phyloP scores from a whole-genome alignment of 2,329 filamentous ascomycete species.

The Pleurostoma richardsiae region DNA sequence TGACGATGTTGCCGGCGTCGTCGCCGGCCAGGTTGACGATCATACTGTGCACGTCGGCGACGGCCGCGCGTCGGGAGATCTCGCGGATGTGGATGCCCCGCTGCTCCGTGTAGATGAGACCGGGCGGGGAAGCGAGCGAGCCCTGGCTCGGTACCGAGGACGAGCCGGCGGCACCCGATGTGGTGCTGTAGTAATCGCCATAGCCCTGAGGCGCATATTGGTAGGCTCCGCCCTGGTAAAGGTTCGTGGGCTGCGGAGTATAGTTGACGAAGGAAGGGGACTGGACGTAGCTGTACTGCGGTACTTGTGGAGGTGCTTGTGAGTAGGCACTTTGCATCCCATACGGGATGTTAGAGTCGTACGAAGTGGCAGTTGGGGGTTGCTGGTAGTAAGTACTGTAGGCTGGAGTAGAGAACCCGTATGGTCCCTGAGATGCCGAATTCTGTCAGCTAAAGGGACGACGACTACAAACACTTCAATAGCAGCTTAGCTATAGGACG shows the following conservation, averaged over 20 bases:
- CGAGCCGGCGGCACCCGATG: background rate
- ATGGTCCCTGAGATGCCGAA: no score
- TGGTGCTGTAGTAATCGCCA: background rate
- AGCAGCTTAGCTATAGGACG: no score
- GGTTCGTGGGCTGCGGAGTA: background rate
- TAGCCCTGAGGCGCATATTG: no score
- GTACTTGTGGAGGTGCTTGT: background rate
- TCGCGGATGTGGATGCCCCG: slow-evolving; percentile 9
- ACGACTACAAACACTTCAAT: no score
- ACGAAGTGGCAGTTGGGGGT: no score
- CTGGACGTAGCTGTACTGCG: background rate
- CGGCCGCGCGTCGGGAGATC: slow-evolving; percentile 7
- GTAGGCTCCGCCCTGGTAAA: no score
- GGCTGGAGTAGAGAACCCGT: no score
- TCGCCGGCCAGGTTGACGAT: slow-evolving; percentile 5
- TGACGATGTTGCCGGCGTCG: slow-evolving; percentile 5
- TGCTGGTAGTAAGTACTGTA: no score
- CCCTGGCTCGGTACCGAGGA: background rate
- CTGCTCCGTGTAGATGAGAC: slow-evolving; percentile 8
- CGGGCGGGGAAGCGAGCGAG: background rate
- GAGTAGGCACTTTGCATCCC: background rate
- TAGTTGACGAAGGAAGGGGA: background rate
- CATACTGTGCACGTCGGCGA: slow-evolving; percentile 8
- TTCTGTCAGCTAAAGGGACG: no score
- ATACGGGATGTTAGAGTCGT: no score